Evolutionary conservation across 169 alveolate species (phyloP), one percentile per base, ranked within the genome.

Genomic region (Plasmodium relictum): DNA sequence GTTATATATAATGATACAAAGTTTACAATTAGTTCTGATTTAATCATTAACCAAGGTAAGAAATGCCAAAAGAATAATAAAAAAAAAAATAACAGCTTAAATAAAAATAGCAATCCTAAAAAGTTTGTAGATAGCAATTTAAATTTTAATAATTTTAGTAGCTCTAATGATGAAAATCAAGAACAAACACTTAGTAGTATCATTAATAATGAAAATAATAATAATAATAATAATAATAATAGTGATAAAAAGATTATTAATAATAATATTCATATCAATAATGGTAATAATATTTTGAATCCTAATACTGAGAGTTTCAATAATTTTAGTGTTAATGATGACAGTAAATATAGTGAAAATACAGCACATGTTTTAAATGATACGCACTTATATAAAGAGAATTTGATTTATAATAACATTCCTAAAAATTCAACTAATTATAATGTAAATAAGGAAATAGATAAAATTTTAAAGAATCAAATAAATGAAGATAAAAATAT

Each of bases 401-500:
- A 44, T 44, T 6, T 44, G 9, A 6, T 6, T 44, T 44, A 44
- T 9, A 9, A 44, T 44, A 44, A 44, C 9, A 44, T 44, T 44
- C 52, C 6, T 6, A 44, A 44, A 9, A 44, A 9, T 44, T 44
- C 52, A 9, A 44, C 52, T 6, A 44, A 44, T 44, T 44, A 9
- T 44, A 44, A 9, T 44, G 9, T 44, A 44, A 44, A 6, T 44
- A 63, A 4, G 3, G 52, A 63, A n/a, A 63, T 4, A 1, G 16
- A 0, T 9, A 1, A 10, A 63, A n/a, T n/a, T n/a, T n/a, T n/a
- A n/a, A n/a, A n/a, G n/a, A n/a, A n/a, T n/a, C n/a, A n/a, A n/a
- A n/a, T n/a, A n/a, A 9, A 63, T 37, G 73, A 41, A 42, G 20
- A 63, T 20, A 66, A 66, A 39, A 31, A 45, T 45, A 66, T 24